These are phyloP conservation scores for Bretziella fagacearum DNA, from an alignment of 2,329 filamentous ascomycete genomes.

Conservation along the genomic window DNA sequence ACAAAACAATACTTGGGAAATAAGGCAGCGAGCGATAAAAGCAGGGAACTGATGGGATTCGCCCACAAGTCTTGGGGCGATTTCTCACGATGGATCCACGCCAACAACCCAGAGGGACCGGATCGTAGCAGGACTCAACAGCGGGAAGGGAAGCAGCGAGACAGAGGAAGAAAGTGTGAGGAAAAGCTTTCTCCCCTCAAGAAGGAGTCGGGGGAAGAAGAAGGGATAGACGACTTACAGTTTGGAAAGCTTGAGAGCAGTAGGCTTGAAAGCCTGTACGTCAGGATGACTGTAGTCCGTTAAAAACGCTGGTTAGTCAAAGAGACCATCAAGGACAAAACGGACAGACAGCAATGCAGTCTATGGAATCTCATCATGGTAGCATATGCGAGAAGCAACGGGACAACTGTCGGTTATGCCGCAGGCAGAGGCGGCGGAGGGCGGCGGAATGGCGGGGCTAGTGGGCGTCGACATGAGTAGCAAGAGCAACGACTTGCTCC, in stretches of 20 bases:
- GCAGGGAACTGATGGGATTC: background rate
- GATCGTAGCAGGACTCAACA: background rate
- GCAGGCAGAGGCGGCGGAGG: background rate
- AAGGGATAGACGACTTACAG: constrained; percentile 43
- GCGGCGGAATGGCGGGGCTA: background rate
- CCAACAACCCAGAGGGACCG: background rate
- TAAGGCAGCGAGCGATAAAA: background rate
- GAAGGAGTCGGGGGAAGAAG: background rate
- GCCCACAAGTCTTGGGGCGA: background rate
- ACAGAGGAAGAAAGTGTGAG: background rate
- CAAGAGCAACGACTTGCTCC: background rate
- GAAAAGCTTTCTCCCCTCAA: no score
- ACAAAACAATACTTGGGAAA: no score
- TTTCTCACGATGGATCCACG: background rate
- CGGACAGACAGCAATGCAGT: background rate
- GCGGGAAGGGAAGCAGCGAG: background rate
- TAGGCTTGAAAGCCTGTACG: constrained; percentile 92
- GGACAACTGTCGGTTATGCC: no score
- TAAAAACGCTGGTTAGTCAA: background rate
- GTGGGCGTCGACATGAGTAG: background rate
- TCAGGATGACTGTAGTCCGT: constrained; percentile 57
- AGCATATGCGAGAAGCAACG: no score
- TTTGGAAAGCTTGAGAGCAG: constrained; percentile 82
- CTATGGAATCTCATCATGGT: background rate
- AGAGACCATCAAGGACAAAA: background rate